Conservation (phyloP, 2,329 filamentous ascomycete genomes). For the Fusarium proliferatum region DNA sequence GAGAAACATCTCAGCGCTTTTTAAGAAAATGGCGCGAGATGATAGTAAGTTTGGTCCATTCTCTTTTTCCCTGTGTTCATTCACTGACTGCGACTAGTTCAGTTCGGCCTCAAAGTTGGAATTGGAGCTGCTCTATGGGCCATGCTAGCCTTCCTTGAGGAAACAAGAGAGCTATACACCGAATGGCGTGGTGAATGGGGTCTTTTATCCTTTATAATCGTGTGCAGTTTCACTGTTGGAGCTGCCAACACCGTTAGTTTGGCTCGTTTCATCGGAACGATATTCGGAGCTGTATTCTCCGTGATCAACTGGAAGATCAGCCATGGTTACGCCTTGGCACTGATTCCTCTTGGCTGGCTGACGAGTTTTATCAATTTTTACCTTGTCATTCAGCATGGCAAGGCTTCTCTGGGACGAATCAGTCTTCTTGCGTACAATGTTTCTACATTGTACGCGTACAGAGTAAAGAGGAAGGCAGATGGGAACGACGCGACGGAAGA, state of each 20-base stretch:
- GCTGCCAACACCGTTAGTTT: constrained; percentile 93
- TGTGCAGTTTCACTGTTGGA: constrained; percentile 99
- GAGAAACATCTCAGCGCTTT: constrained; percentile 48
- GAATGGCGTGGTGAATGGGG: constrained; percentile 98
- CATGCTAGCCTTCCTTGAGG: constrained; percentile 83
- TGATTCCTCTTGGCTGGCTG: constrained; percentile 84
- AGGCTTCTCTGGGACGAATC: constrained; percentile 90
- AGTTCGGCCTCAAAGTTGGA: constrained; percentile 91
- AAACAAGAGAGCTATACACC: constrained; percentile 81
- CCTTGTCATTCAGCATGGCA: constrained; percentile 85
- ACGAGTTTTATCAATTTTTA: constrained; percentile 88
- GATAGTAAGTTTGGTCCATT: constrained; percentile 48
- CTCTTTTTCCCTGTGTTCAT: too few species aligned
- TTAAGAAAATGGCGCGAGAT: constrained; percentile 58
- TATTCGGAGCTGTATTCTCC: constrained; percentile 81
- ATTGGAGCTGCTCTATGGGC: constrained; percentile 90
- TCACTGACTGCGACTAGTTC: constrained; percentile 37
- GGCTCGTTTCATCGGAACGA: constrained; percentile 86
- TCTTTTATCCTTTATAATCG: constrained; percentile 94
- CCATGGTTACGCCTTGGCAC: constrained; percentile 75
- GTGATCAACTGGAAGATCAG: constrained; percentile 83
- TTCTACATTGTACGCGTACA: constrained; percentile 92
- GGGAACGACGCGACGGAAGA: constrained; percentile 77
- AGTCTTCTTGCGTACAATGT: constrained; percentile 97
- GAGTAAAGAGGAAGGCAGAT: constrained; percentile 80